Conservation (phyloP, 768 basidiomycete species). For the Termitomyces sp. region DNA sequence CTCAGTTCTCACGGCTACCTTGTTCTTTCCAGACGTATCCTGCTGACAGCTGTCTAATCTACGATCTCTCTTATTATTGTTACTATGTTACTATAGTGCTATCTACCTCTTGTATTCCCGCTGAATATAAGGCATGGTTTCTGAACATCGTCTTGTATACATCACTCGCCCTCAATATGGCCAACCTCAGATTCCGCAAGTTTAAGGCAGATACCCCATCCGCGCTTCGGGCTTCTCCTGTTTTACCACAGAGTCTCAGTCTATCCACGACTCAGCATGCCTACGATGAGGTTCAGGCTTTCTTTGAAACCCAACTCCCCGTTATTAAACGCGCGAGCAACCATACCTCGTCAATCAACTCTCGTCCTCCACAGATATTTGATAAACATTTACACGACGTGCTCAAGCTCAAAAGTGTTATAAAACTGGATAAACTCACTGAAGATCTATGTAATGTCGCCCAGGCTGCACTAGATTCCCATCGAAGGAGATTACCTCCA, state of each 20-base stretch:
- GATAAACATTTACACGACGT: constrained; percentile 3
- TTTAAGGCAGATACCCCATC: not conserved
- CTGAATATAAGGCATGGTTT: not conserved
- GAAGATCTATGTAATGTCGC: not conserved
- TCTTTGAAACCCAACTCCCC: not conserved
- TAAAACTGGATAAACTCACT: not conserved
- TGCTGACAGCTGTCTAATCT: no score
- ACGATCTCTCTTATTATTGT: no score
- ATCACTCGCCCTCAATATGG: not conserved
- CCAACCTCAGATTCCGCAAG: not conserved
- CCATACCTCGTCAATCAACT: not conserved
- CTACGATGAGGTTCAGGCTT: not conserved
- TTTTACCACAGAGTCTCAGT: not conserved
- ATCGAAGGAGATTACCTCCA: not conserved
- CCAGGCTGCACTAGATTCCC: not conserved
- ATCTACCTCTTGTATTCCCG: no score
- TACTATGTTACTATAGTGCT: no score
- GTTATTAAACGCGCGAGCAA: not conserved
- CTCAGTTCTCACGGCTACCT: no score
- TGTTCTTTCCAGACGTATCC: no score
- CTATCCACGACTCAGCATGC: not conserved
- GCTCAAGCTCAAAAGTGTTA: constrained; percentile 4
- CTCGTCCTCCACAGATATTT: constrained; percentile 1
- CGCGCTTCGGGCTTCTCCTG: not conserved
- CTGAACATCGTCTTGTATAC: not conserved